A percentile compares a stretch with the other conserved stretches of the same genome.
phyloP scores from a whole-genome alignment of 2,329 filamentous ascomycete genomes.

The Colletotrichum nymphaeae region DNA sequence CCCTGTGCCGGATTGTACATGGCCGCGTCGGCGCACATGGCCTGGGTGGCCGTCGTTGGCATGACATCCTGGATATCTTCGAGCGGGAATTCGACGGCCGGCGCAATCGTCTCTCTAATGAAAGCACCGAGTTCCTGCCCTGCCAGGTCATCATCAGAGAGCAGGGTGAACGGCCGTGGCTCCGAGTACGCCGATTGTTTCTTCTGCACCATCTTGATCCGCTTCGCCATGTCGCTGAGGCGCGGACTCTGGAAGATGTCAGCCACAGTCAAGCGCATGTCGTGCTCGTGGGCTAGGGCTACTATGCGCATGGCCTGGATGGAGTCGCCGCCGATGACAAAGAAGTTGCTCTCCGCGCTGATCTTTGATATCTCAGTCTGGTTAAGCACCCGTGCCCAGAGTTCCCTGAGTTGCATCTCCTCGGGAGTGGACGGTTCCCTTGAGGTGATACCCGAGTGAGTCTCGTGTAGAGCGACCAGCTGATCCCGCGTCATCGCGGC shows the following conservation, averaged over 20 bases:
- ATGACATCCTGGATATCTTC: not conserved
- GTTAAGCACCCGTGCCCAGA: not conserved
- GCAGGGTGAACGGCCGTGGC: not conserved
- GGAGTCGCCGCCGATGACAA: slow-evolving; percentile 59
- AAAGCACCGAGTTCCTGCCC: not conserved
- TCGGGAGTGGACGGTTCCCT: not conserved
- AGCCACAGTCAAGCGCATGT: slow-evolving; percentile 54
- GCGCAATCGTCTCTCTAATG: not conserved
- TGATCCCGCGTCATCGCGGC: not conserved
- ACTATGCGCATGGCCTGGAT: slow-evolving; percentile 57
- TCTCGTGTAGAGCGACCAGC: not conserved
- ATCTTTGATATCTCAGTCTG: not conserved
- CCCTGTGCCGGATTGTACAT: not conserved
- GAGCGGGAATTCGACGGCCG: not conserved
- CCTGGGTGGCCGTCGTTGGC: not conserved
- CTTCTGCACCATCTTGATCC: not conserved
- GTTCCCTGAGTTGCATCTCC: not conserved
- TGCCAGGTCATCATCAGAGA: not conserved
- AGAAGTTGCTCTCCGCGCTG: slow-evolving; percentile 53
- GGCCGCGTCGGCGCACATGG: not conserved
- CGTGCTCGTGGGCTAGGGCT: slow-evolving; percentile 48
- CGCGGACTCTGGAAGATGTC: slow-evolving; percentile 50
- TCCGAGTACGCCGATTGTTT: not conserved
- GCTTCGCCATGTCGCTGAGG: not conserved
- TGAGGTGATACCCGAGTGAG: not conserved